phyloP scores from a whole-genome alignment of 1,139 yeast species.

The Yamadazyma epiphylla region DNA sequence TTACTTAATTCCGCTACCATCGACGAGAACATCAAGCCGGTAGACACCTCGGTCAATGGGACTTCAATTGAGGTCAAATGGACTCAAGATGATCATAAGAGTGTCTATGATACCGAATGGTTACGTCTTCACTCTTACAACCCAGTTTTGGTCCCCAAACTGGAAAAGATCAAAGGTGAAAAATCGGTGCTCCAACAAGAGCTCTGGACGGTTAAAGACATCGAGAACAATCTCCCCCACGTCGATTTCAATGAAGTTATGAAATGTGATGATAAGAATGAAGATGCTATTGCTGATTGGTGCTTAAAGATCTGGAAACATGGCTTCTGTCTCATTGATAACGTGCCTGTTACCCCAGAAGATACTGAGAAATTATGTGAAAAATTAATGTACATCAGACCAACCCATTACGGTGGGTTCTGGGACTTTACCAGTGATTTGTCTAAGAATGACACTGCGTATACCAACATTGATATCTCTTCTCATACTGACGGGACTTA shows the following conservation, averaged over 20 bases:
- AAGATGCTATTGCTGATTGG: constrained; percentile 54
- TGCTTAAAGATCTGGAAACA: constrained; percentile 52
- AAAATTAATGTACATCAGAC: constrained; percentile 59
- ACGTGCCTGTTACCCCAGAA: constrained; percentile 61
- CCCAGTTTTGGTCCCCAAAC: constrained; percentile 41
- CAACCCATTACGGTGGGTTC: constrained; percentile 78
- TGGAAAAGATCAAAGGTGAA: constrained; percentile 24
- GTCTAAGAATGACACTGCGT: constrained; percentile 71
- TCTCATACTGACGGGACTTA: constrained; percentile 78
- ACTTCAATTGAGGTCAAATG: constrained; percentile 32
- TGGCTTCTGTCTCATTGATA: constrained; percentile 64
- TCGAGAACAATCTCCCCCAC: constrained; percentile 43
- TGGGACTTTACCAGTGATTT: constrained; percentile 80
- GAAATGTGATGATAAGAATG: constrained; percentile 25
- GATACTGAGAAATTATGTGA: constrained; percentile 61
- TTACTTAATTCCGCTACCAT: constrained; percentile 56
- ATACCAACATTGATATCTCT: constrained; percentile 64
- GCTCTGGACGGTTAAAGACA: constrained; percentile 49
- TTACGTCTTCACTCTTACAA: constrained; percentile 55
- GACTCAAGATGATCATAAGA: constrained; percentile 49
- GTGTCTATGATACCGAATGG: constrained; percentile 50
- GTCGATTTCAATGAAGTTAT: constrained; percentile 51
- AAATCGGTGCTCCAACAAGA: constrained; percentile 25
- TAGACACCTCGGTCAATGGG: constrained; percentile 11
- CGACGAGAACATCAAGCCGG: constrained; percentile 44